Conservation (phyloP, 2,329 filamentous ascomycete species). For the Pseudogymnoascus sp. region DNA sequence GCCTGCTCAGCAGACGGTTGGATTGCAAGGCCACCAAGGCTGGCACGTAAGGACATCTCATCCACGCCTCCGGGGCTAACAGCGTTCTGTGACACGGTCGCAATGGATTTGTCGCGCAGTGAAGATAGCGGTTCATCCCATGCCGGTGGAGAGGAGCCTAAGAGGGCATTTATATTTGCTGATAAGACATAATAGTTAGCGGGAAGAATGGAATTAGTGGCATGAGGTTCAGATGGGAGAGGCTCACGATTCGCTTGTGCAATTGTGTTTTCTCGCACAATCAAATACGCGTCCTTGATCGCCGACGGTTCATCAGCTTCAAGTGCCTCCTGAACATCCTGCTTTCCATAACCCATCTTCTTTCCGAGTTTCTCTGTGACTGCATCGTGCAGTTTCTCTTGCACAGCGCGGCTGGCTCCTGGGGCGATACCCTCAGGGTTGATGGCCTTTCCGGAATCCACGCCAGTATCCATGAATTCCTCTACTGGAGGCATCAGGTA, state of each 20-base stretch:
- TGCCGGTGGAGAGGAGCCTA: constrained; percentile 46
- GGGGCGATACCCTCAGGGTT: constrained; percentile 74
- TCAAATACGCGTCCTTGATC: constrained; percentile 98
- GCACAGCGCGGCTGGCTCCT: constrained; percentile 65
- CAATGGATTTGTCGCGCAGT: constrained; percentile 1
- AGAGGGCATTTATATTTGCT: constrained; percentile 40
- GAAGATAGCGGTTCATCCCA: constrained; percentile 30
- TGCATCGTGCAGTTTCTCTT: constrained; percentile 83
- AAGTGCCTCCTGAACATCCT: constrained; percentile 89
- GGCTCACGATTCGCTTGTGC: constrained; percentile 72
- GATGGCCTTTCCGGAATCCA: constrained; percentile 86
- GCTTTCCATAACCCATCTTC: constrained; percentile 94
- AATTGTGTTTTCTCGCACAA: constrained; percentile 98
- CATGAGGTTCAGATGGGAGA: background rate
- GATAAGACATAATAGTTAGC: constrained; percentile 1
- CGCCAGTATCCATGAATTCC: constrained; percentile 89
- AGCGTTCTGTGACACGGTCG: background rate
- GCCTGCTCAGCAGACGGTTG: background rate
- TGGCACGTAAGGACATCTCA: background rate
- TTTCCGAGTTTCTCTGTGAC: constrained; percentile 94
- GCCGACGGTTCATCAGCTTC: constrained; percentile 89
- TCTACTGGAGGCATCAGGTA: constrained; percentile 84
- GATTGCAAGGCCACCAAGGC: background rate
- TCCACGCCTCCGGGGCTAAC: background rate
- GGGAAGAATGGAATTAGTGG: background rate